These are phyloP conservation scores for Aspergillus pseudoviridinutans DNA, from an alignment of 2,329 filamentous ascomycete genomes.

Conservation along the genomic window DNA sequence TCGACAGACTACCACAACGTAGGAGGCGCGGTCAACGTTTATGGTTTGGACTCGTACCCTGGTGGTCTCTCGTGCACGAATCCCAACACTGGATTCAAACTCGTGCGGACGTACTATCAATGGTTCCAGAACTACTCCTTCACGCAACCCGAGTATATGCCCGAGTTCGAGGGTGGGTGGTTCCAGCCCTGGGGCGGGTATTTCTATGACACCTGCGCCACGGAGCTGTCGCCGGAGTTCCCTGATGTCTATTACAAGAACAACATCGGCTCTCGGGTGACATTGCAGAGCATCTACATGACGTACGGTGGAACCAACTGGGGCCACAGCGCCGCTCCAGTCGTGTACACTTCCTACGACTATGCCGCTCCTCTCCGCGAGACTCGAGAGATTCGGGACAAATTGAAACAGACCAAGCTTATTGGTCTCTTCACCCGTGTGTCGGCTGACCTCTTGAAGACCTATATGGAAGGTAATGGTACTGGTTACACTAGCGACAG, in stretches of 20 bases:
- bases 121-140: slow-evolving; percentile 56
- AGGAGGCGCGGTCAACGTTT: slow-evolving; percentile 50
- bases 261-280: slow-evolving; percentile 50
- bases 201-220: slow-evolving; percentile 50
- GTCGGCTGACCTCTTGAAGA: slow-evolving; percentile 49
- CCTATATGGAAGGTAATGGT: slow-evolving; percentile 53
- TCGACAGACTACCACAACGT: slow-evolving; percentile 54
- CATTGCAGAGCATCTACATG: slow-evolving; percentile 51
- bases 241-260: slow-evolving; percentile 57
- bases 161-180: slow-evolving; percentile 53
- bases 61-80: slow-evolving; percentile 49
- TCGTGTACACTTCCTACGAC: slow-evolving; percentile 48
- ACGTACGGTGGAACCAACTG: slow-evolving; percentile 55
- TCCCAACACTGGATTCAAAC: slow-evolving; percentile 45
- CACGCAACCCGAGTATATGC: slow-evolving; percentile 51
- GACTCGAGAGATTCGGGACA: slow-evolving; percentile 51
- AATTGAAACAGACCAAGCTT: slow-evolving; percentile 54
- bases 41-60: slow-evolving; percentile 32
- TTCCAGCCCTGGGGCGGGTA: slow-evolving; percentile 53
- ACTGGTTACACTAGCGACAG: slow-evolving; percentile 44
- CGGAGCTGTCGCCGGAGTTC: slow-evolving; percentile 46
- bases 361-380: slow-evolving; percentile 51
- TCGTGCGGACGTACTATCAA: slow-evolving; percentile 53
- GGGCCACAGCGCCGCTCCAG: slow-evolving; percentile 49
- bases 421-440: slow-evolving; percentile 53